Evolutionary conservation across 768 basidiomycete genomes (phyloP).

Genomic region (Termitomyces sp.): DNA sequence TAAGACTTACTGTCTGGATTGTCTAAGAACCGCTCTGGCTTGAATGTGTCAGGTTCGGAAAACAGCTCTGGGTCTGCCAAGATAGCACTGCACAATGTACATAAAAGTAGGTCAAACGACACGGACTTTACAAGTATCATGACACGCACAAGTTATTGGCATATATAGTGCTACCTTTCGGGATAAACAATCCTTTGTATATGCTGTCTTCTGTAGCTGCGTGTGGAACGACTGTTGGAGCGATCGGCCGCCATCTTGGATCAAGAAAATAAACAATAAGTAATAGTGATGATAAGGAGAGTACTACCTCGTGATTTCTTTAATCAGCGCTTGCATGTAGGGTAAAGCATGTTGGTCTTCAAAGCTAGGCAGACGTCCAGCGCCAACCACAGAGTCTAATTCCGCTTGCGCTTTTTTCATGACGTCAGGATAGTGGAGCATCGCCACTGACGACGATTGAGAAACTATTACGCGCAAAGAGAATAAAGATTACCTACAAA

Average conservation of each 20-base stretch:
- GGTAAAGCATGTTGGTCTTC: slow-evolving; percentile 16
- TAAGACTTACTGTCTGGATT: slow-evolving; percentile 18
- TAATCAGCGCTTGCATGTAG: slow-evolving; percentile 2
- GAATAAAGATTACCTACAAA: not conserved
- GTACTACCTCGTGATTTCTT: not conserved
- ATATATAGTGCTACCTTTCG: slow-evolving; percentile 30
- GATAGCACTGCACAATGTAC: not conserved
- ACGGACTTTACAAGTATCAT: not conserved
- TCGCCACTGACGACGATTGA: slow-evolving; percentile 21
- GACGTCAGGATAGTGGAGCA: slow-evolving; percentile 29
- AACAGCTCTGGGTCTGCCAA: slow-evolving; percentile 18
- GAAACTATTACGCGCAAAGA: not conserved
- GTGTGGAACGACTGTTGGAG: slow-evolving; percentile 22
- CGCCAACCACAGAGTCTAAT: slow-evolving; percentile 29
- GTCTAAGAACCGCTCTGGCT: slow-evolving; percentile 33
- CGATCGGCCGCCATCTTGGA: slow-evolving; percentile 18
- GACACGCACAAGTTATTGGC: slow-evolving; percentile 25
- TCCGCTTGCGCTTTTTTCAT: slow-evolving; percentile 34
- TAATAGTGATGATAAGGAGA: not conserved
- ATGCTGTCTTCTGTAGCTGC: slow-evolving; percentile 26
- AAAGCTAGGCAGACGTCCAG: slow-evolving; percentile 31
- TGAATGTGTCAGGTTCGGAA: slow-evolving; percentile 25
- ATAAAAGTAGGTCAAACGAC: not conserved
- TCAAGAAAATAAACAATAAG: not conserved
- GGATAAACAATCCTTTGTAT: slow-evolving; percentile 32